phyloP scores from a whole-genome alignment of 495 filamentous ascomycete genomes.

The Aspergillus nidulans region DNA sequence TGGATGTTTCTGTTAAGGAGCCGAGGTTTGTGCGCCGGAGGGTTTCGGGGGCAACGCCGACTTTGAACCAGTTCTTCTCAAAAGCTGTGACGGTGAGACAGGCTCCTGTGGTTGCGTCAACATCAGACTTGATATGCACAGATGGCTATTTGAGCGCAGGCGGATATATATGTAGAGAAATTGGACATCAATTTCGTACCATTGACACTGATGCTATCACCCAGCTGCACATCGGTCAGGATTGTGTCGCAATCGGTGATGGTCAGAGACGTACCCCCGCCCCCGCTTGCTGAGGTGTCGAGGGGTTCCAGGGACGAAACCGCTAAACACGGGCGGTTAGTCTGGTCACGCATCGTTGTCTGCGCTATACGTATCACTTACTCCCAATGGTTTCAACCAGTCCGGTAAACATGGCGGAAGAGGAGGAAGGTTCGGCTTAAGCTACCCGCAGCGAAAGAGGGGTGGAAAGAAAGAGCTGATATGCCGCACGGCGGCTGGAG shows the following conservation, averaged over 20 bases:
- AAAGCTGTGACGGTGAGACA: conserved; percentile 91
- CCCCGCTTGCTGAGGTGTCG: conserved; percentile 62
- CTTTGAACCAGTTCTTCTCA: conserved; percentile 68
- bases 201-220: conserved; percentile 91
- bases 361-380: conserved; percentile 32
- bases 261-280: conserved; percentile 82
- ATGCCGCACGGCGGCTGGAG: neutral
- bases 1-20: conserved; percentile 48
- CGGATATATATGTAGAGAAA: neutral
- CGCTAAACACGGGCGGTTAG: conserved; percentile 47
- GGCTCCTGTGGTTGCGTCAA: conserved; percentile 45
- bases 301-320: conserved; percentile 76
- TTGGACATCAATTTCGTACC: conserved; percentile 45
- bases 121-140: neutral
- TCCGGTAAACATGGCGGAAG: conserved; percentile 82
- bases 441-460: conserved; percentile 13
- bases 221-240: conserved; percentile 75
- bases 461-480: conserved; percentile 11
- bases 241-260: conserved; percentile 72
- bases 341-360: neutral
- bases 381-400: conserved; percentile 94
- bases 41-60: conserved; percentile 94
- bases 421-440: conserved; percentile 4
- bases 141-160: neutral
- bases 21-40: conserved; percentile 94